Evolutionary conservation across 2,329 filamentous ascomycete genomes (phyloP).

Genomic region (Aspergillus niger): DNA sequence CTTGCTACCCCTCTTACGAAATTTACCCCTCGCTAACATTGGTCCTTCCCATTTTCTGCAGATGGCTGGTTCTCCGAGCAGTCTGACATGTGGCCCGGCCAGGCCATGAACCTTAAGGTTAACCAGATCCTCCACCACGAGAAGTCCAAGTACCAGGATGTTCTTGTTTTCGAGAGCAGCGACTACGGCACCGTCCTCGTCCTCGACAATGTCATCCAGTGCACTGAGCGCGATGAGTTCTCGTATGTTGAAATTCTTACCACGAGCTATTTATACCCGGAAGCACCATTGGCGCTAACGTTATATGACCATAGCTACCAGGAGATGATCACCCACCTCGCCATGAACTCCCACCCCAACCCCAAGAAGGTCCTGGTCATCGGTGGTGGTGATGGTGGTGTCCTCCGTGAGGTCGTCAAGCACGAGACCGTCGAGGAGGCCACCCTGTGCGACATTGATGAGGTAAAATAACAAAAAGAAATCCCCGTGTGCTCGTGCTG

Average conservation of each 20-base stretch:
- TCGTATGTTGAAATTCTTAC: slow-evolving; percentile 55
- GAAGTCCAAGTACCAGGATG: slow-evolving; percentile 98
- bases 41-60: slow-evolving; percentile 41
- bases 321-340: slow-evolving; percentile 99
- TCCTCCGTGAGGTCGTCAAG: slow-evolving; percentile 98
- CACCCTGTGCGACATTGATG: slow-evolving; percentile 96
- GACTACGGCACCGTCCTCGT: slow-evolving; percentile 96
- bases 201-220: slow-evolving; percentile 98
- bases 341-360: slow-evolving; percentile 97
- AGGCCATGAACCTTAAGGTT: slow-evolving; percentile 98
- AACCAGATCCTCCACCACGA: slow-evolving; percentile 98
- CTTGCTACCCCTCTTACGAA: not conserved
- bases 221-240: slow-evolving; percentile 98
- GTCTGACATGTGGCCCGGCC: slow-evolving; percentile 97
- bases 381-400: slow-evolving; percentile 94
- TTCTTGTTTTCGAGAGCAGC: slow-evolving; percentile 97
- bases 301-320: slow-evolving; percentile 65
- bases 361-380: slow-evolving; percentile 99
- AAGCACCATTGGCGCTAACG: not conserved
- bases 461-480: slow-evolving; percentile 54
- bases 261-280: not conserved
- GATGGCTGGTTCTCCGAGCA: slow-evolving; percentile 99
- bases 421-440: slow-evolving; percentile 96
- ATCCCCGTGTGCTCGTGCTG: slow-evolving; percentile 6
- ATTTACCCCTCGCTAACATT: slow-evolving; percentile 8